Conservation (phyloP, 2,329 filamentous ascomycete genomes). For the Claviceps capensis region DNA sequence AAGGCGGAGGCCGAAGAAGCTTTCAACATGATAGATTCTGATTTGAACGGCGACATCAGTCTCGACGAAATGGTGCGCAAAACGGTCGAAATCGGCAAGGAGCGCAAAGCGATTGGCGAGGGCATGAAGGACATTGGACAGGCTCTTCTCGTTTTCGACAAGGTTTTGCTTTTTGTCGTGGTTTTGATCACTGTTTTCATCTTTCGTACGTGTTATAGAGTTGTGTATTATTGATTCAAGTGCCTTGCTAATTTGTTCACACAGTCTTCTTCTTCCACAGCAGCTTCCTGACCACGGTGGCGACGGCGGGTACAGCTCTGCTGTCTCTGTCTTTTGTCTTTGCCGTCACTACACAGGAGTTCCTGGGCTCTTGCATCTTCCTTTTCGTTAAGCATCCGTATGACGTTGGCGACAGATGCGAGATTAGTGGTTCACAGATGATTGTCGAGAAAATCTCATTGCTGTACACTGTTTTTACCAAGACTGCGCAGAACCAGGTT, state of each 20-base stretch:
- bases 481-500: conserved; percentile 67
- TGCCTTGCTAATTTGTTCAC: not conserved
- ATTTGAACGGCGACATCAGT: conserved; percentile 87
- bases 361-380: conserved; percentile 97
- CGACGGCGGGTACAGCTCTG: conserved; percentile 80
- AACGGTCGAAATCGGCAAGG: conserved; percentile 68
- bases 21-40: conserved; percentile 68
- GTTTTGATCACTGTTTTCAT: conserved; percentile 71
- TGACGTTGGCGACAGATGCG: conserved; percentile 88
- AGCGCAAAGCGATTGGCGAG: conserved; percentile 75
- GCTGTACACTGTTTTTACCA: conserved; percentile 82
- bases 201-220: conserved; percentile 43
- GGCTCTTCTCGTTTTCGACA: conserved; percentile 81
- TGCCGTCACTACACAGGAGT: conserved; percentile 79
- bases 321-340: conserved; percentile 97
- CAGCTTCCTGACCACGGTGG: conserved; percentile 71
- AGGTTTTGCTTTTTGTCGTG: conserved; percentile 69
- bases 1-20: conserved; percentile 72
- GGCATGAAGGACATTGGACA: conserved; percentile 98
- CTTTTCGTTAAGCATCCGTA: conserved; percentile 97
- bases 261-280: conserved; percentile 75
- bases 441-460: conserved; percentile 90
- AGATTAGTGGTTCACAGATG: conserved; percentile 57
- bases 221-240: too few species aligned
- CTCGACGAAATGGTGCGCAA: conserved; percentile 91